Conservation (phyloP, 306 rosid species). For the Begonia peltatifolia region DNA sequence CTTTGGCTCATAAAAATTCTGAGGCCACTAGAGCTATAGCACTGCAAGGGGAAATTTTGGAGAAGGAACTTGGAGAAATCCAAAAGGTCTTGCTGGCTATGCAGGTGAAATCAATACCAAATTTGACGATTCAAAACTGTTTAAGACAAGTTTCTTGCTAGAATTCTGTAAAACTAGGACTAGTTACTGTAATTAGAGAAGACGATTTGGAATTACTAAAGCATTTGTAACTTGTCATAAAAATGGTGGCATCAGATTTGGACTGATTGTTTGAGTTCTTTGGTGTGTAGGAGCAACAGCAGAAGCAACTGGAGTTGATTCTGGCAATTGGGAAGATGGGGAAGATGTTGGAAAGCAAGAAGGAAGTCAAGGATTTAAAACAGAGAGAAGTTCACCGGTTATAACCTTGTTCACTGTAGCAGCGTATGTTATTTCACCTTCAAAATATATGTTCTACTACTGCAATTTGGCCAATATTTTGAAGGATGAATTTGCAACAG, state of each 20-base stretch:
- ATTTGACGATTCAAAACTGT: neutral
- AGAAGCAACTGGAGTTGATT: constrained; percentile 74
- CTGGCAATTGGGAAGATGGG: constrained; percentile 55
- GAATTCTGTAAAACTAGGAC: too few relatives aligned
- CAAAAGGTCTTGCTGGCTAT: constrained; percentile 81
- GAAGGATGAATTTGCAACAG: too few relatives aligned
- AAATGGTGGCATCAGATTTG: too few relatives aligned
- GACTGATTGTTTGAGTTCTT: too few relatives aligned
- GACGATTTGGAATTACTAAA: too few relatives aligned
- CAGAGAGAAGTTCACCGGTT: constrained; percentile 19
- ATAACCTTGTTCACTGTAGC: neutral
- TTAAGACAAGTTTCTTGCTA: too few relatives aligned
- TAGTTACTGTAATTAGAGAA: too few relatives aligned
- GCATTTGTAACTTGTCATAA: too few relatives aligned
- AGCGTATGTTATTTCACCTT: too few relatives aligned
- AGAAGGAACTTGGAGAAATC: constrained; percentile 82
- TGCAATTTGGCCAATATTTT: too few relatives aligned
- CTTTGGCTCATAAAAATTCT: constrained; percentile 68
- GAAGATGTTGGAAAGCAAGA: constrained; percentile 50
- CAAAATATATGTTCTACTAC: too few relatives aligned
- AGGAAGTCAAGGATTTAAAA: constrained; percentile 22
- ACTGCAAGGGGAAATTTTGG: constrained; percentile 57
- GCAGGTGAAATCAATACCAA: constrained; percentile 45
- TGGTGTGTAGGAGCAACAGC: constrained; percentile 68
- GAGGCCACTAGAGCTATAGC: constrained; percentile 78